These are phyloP conservation scores for Penicillium canariense DNA, from an alignment of 495 filamentous ascomycete genomes.

Conservation along the genomic window DNA sequence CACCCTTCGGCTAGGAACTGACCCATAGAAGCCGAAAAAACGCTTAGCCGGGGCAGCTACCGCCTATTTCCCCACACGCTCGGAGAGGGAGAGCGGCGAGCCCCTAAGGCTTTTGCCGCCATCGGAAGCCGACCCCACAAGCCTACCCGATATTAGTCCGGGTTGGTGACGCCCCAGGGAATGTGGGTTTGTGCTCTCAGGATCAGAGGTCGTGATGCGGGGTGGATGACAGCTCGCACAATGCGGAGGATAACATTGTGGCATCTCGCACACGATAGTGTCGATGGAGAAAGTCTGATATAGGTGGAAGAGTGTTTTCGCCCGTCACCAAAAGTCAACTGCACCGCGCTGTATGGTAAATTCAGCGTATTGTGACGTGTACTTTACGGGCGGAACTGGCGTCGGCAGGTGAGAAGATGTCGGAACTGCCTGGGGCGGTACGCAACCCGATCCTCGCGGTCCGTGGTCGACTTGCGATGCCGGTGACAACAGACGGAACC, in stretches of 20 bases:
- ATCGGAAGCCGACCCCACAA: constrained; percentile 24
- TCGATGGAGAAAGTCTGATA: background rate
- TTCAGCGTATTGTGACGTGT: background rate
- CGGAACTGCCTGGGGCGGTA: background rate
- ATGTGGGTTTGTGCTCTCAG: background rate
- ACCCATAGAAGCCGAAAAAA: constrained; percentile 23
- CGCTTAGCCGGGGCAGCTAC: constrained; percentile 18
- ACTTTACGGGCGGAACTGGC: constrained; percentile 6
- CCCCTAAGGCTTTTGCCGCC: constrained; percentile 20
- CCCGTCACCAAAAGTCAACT: background rate
- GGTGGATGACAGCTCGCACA: background rate
- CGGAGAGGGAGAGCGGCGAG: constrained; percentile 10
- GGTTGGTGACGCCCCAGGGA: background rate
- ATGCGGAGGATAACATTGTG: background rate
- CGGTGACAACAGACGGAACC: no score
- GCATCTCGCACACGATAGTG: background rate
- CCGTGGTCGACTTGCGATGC: background rate
- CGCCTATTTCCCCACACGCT: constrained; percentile 13
- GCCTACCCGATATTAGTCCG: constrained; percentile 1
- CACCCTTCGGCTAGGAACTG: constrained; percentile 19
- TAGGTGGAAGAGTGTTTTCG: background rate
- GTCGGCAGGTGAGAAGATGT: constrained; percentile 2
- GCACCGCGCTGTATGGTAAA: background rate
- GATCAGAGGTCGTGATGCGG: background rate
- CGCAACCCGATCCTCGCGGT: background rate